Evolutionary conservation across 2,329 filamentous ascomycete species (phyloP).

Genomic region (Claviceps humidiphila): DNA sequence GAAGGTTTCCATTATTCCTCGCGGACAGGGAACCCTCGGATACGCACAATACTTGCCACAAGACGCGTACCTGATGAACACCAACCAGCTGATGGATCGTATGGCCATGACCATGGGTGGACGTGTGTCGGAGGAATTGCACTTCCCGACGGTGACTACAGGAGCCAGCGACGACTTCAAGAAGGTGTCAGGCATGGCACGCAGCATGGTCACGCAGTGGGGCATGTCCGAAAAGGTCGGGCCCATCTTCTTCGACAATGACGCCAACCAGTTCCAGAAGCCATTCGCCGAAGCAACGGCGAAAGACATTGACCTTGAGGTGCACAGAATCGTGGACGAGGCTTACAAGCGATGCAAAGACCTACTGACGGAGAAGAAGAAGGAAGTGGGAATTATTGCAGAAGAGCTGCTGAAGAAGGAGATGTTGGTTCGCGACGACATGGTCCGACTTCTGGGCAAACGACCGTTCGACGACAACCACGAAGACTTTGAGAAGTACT

Average conservation of each 20-base stretch:
- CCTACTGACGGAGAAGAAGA: conserved; percentile 73
- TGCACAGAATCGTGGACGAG: conserved; percentile 79
- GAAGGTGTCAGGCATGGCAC: conserved; percentile 93
- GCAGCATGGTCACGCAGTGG: conserved; percentile 98
- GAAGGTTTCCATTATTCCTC: conserved; percentile 97
- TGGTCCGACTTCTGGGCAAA: conserved; percentile 75
- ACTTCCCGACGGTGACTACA: conserved; percentile 92
- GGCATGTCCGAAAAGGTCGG: conserved; percentile 95
- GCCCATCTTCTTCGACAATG: conserved; percentile 79
- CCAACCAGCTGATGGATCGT: conserved; percentile 92
- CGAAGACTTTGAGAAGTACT: conserved; percentile 95
- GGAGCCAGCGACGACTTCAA: conserved; percentile 96
- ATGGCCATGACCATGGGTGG: conserved; percentile 99
- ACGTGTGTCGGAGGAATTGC: conserved; percentile 86
- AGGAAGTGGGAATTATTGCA: conserved; percentile 76
- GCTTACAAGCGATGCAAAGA: conserved; percentile 85
- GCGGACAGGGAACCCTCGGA: conserved; percentile 81
- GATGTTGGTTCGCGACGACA: conserved; percentile 79
- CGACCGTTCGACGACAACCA: conserved; percentile 70
- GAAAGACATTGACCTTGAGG: conserved; percentile 81
- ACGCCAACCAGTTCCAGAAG: conserved; percentile 74
- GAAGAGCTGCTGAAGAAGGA: conserved; percentile 91
- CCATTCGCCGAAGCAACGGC: conserved; percentile 93
- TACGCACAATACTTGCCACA: conserved; percentile 96
- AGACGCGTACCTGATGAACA: conserved; percentile 92